Percentiles rank a stretch among this genome's conserved stretches.
Evolutionary conservation across 2,329 filamentous ascomycete species (phyloP).

Genomic region (Arthrocladium fulminans): DNA sequence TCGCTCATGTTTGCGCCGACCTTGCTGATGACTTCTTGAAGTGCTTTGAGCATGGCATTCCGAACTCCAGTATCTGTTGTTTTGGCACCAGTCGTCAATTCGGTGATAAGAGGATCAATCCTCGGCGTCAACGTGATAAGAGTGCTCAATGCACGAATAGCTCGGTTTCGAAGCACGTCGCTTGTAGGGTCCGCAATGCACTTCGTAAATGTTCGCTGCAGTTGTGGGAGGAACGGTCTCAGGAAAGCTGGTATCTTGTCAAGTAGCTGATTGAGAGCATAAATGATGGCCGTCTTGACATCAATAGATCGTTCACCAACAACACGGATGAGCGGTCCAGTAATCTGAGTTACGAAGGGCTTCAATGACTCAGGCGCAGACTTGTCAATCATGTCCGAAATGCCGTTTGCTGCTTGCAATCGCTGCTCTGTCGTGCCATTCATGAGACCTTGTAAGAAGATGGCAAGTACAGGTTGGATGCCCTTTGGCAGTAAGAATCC

Average conservation of each 20-base stretch:
- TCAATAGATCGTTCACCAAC: conserved; percentile 94
- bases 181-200: conserved; percentile 88
- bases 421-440: conserved; percentile 89
- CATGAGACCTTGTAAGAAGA: conserved; percentile 96
- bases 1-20: conserved; percentile 94
- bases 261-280: conserved; percentile 87
- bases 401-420: conserved; percentile 81
- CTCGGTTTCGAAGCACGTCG: conserved; percentile 74
- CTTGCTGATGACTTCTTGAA: conserved; percentile 94
- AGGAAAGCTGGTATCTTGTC: conserved; percentile 94
- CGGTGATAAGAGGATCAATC: conserved; percentile 85
- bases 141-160: conserved; percentile 88
- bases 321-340: conserved; percentile 92
- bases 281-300: conserved; percentile 82
- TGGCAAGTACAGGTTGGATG: conserved; percentile 89
- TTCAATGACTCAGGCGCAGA: conserved; percentile 81
- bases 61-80: conserved; percentile 78
- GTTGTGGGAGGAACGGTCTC: conserved; percentile 92
- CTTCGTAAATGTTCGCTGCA: conserved; percentile 95
- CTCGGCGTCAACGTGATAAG: conserved; percentile 91
- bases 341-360: conserved; percentile 94
- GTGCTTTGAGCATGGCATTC: conserved; percentile 91
- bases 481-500: conserved; percentile 91
- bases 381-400: conserved; percentile 91
- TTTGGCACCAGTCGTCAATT: conserved; percentile 92